These are phyloP conservation scores for Lactifluus volemus DNA, from an alignment of 768 basidiomycete species.

Conservation along the genomic window DNA sequence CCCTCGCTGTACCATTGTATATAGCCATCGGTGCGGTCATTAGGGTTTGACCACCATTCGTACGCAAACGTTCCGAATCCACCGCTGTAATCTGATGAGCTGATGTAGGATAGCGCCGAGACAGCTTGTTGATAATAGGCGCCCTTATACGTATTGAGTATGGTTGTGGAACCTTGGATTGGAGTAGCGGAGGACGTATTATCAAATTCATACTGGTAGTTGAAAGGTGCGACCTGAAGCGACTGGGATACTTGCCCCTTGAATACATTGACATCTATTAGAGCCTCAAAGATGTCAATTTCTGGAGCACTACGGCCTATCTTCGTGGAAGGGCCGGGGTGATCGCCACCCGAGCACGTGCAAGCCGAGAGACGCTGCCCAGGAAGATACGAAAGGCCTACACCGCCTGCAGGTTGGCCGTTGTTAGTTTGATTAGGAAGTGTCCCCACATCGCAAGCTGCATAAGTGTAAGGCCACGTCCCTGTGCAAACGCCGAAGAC, in stretches of 20 bases:
- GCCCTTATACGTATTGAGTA: constrained; percentile 61
- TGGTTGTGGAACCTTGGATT: constrained; percentile 45
- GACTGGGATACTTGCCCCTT: constrained; percentile 71
- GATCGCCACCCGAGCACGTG: constrained; percentile 77
- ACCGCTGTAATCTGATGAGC: constrained; percentile 48
- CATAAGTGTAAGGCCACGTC: constrained; percentile 78
- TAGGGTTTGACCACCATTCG: constrained; percentile 78
- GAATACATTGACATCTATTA: constrained; percentile 44
- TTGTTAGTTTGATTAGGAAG: constrained; percentile 67
- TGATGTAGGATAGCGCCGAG: constrained; percentile 52
- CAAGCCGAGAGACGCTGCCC: constrained; percentile 85
- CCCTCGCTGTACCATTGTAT: constrained; percentile 78
- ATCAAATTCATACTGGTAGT: constrained; percentile 55
- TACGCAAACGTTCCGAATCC: constrained; percentile 58
- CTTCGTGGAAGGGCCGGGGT: constrained; percentile 71
- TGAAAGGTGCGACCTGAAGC: constrained; percentile 73
- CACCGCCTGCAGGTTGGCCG: constrained; percentile 42
- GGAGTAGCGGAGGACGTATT: constrained; percentile 43
- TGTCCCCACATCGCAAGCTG: constrained; percentile 79
- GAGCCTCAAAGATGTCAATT: constrained; percentile 87
- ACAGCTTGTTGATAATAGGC: constrained; percentile 67
- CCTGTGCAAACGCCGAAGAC: constrained; percentile 23
- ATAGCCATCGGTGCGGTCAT: constrained; percentile 54
- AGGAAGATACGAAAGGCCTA: constrained; percentile 63
- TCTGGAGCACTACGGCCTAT: constrained; percentile 78